Evolutionary conservation across 768 basidiomycete species (phyloP).

Genomic region (Scleroderma citrinum): DNA sequence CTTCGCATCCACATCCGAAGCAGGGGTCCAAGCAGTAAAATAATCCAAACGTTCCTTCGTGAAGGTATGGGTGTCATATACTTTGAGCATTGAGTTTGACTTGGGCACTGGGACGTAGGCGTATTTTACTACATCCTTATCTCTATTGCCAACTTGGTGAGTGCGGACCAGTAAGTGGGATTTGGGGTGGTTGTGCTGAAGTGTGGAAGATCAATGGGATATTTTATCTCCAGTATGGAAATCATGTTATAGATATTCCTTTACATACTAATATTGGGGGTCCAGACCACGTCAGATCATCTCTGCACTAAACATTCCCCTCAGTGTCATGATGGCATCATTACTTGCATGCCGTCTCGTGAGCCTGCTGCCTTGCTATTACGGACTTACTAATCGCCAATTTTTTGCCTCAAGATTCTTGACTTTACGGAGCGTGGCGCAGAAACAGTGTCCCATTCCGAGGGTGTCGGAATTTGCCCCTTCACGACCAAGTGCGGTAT

Average conservation of each 20-base stretch:
- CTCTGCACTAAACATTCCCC: conserved; percentile 77
- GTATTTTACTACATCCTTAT: conserved; percentile 83
- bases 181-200: conserved; percentile 3
- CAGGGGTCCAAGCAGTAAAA: conserved; percentile 68
- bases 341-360: conserved; percentile 76
- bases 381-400: conserved; percentile 4
- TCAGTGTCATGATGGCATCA: conserved; percentile 80
- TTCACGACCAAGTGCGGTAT: conserved; percentile 59
- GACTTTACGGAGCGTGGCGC: conserved; percentile 80
- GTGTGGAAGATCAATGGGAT: conserved; percentile 61
- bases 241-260: neutral
- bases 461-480: conserved; percentile 61
- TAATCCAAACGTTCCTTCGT: conserved; percentile 80
- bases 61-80: conserved; percentile 46
- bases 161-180: conserved; percentile 9
- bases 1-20: conserved; percentile 69
- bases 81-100: neutral
- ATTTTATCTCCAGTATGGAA: conserved; percentile 73
- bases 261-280: conserved; percentile 8
- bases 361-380: conserved; percentile 12
- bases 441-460: conserved; percentile 70
- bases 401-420: conserved; percentile 53
- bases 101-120: conserved; percentile 35
- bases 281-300: conserved; percentile 72
- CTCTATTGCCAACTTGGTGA: conserved; percentile 74